phyloP scores from a whole-genome alignment of 2,329 filamentous ascomycete genomes.

The Camillea tinctor region DNA sequence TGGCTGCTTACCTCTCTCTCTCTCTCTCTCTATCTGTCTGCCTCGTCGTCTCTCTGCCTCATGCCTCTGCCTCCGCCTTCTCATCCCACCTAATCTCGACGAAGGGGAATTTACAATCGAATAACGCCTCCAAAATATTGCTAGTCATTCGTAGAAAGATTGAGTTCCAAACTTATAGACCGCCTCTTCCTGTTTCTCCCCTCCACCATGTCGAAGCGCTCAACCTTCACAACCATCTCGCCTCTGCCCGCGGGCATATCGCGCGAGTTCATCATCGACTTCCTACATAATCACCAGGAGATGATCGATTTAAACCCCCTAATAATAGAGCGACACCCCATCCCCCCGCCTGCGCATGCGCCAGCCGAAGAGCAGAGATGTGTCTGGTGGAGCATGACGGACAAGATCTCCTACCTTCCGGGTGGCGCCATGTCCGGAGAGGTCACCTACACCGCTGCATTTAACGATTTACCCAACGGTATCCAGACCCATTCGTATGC shows the following conservation, averaged over 20 bases:
- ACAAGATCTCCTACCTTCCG: conserved; percentile 57
- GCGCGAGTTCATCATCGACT: conserved; percentile 68
- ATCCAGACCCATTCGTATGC: conserved; percentile 83
- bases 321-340: conserved; percentile 68
- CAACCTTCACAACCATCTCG: conserved; percentile 74
- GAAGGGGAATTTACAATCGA: too few species aligned
- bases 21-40: too few species aligned
- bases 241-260: conserved; percentile 69
- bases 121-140: too few species aligned
- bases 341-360: conserved; percentile 65
- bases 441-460: conserved; percentile 76
- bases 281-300: conserved; percentile 73
- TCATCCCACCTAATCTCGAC: too few species aligned
- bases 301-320: conserved; percentile 91
- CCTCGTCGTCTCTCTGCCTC: too few species aligned
- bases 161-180: background rate
- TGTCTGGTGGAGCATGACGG: conserved; percentile 76
- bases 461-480: conserved; percentile 70
- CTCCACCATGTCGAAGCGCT: conserved; percentile 65
- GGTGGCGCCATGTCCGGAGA: conserved; percentile 38
- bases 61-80: too few species aligned
- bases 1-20: too few species aligned
- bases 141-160: too few species aligned
- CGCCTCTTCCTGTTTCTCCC: background rate
- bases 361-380: conserved; percentile 69